Base-by-base conservation (phyloP, 345 rosid species). In the Linum lewisii region DNA sequence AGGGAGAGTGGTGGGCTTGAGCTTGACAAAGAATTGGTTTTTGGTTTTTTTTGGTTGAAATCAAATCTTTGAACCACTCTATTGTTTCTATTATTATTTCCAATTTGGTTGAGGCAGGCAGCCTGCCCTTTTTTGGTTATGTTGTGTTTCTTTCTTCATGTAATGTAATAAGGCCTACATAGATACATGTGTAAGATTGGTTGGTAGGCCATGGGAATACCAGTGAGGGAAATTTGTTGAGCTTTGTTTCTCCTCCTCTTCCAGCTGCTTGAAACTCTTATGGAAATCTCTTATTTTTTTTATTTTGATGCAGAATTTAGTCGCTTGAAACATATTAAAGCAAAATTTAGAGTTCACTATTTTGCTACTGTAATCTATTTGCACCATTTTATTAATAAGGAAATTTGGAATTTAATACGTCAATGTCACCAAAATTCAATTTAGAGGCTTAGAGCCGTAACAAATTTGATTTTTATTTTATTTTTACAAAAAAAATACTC, bases 1-100 rank as follows among this genome's bases (percentile, higher is more conserved):
- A 86, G 66, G 86, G 86, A 44, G 97, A 93, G 59, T 93, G 99
- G 99, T 75, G 89, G 62, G 65, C 88, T 75, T 89, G 85, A 85
- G 65, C 88, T 74, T 89, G 85, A 83, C 76, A 72, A 80, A 78
- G 89, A 24, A 52, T 52, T 52, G 56, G 20, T 52, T 52, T 20
- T 52, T 21, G n/a, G 23, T 52, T 52, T 21, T 52, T 52, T 21
- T 52, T 24, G 56, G 47, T 42, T 16, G 15, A 42, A 42, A 52
- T 52, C 56, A 52, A 52, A 52, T 52, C 56, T 52, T 52, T 52
- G 56, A 24, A 52, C 56, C 56, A 29, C 25, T 52, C 56, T 42
- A 11, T 42, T 42, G 4, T 42, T 42, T 0, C 13, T 10, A 11
- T 42, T 9, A 42, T 42, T 42, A 42, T 11, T 42, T 42, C 47